Evolutionary conservation across 768 basidiomycete species (phyloP).

Genomic region (Tulasnella sp.): DNA sequence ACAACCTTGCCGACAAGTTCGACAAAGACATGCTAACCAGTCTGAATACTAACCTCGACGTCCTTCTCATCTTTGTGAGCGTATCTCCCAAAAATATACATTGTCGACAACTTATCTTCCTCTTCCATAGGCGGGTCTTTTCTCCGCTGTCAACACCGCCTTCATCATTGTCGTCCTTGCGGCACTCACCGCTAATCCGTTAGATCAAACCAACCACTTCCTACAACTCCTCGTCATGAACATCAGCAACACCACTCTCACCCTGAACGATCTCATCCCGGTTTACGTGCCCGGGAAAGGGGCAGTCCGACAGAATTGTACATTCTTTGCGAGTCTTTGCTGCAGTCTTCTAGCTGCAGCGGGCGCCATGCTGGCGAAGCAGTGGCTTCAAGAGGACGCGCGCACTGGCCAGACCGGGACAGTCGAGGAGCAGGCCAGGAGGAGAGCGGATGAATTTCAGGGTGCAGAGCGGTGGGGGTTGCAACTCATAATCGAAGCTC

Average conservation of each 20-base stretch:
- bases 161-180: neutral
- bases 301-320: neutral
- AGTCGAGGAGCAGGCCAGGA: neutral
- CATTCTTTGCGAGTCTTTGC: neutral
- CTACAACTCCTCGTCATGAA: neutral
- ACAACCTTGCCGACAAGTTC: neutral
- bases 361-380: neutral
- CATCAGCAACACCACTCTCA: neutral
- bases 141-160: neutral
- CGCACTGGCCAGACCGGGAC: neutral
- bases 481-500: neutral
- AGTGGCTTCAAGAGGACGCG: neutral
- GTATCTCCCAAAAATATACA: neutral
- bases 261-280: neutral
- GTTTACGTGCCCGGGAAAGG: neutral
- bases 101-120: neutral
- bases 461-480: neutral
- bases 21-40: neutral
- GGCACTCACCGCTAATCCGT: neutral
- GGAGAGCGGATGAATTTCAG: neutral
- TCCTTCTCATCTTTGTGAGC: neutral
- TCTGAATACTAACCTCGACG: neutral
- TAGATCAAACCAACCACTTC: neutral
- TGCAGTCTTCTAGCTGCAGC: neutral
- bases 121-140: neutral